These are phyloP conservation scores for Acer saccharum DNA, from an alignment of 345 rosid species.

Conservation along the genomic window DNA sequence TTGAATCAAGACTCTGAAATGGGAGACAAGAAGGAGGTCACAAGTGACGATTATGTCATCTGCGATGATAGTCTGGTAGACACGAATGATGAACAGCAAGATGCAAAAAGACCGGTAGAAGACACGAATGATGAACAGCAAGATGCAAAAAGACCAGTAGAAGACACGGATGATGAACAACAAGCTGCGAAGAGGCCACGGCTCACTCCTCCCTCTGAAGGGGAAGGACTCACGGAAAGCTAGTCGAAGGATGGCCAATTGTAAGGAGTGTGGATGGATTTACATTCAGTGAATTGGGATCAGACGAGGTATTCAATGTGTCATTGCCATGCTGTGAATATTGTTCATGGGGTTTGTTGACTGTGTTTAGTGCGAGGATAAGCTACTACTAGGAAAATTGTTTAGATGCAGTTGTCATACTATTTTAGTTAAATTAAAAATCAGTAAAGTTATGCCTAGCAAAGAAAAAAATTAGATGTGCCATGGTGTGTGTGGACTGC, in stretches of 20 bases:
- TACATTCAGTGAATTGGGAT: not conserved
- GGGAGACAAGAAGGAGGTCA: constrained; percentile 19
- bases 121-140: constrained; percentile 38
- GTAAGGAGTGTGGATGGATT: constrained; percentile 17
- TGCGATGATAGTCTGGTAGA: constrained; percentile 22
- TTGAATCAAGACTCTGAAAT: constrained; percentile 29
- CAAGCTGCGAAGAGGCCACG: constrained; percentile 63
- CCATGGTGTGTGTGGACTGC: not conserved
- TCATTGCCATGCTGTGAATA: constrained; percentile 30
- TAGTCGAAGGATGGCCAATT: constrained; percentile 33
- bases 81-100: constrained; percentile 36
- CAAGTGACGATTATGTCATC: not conserved
- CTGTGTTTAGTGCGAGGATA: not conserved
- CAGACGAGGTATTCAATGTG: not conserved
- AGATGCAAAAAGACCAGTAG: constrained; percentile 43
- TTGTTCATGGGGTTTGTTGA: constrained; percentile 8
- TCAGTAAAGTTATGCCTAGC: not conserved
- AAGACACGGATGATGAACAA: constrained; percentile 37
- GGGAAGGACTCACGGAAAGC: constrained; percentile 19
- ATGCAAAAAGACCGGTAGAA: constrained; percentile 38
- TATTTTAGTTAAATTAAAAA: not conserved
- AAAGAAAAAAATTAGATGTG: not conserved
- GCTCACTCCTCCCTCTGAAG: constrained; percentile 37
- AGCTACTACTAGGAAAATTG: not conserved
- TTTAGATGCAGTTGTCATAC: not conserved